Percentiles rank a stretch among this genome's conserved stretches.
Conservation (phyloP, 768 basidiomycete genomes). For the Polyporus arcularius region DNA sequence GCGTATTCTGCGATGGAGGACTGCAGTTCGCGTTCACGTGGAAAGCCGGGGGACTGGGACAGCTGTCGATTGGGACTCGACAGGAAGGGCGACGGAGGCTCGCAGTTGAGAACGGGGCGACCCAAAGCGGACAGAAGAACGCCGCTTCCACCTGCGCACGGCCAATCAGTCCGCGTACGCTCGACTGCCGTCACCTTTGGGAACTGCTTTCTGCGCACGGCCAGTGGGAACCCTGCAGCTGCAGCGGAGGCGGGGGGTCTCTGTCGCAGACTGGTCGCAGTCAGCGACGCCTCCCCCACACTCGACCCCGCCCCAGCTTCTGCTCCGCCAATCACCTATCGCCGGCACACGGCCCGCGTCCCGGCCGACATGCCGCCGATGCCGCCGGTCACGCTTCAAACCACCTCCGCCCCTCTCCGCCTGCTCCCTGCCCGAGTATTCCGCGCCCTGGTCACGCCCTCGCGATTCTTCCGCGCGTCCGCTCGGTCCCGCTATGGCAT, state of each 20-base stretch:
- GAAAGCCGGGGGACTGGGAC: slow-evolving; percentile 21
- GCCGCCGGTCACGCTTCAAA: background rate
- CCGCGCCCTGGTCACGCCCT: background rate
- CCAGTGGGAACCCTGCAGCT: background rate
- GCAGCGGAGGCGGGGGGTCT: background rate
- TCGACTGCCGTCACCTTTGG: background rate
- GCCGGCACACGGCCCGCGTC: background rate
- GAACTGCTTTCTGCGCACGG: background rate
- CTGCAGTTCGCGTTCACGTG: slow-evolving; percentile 17
- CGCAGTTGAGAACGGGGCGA: slow-evolving; percentile 21
- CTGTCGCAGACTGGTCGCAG: background rate
- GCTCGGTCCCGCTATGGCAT: slow-evolving; percentile 15
- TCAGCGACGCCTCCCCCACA: background rate
- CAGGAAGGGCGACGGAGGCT: slow-evolving; percentile 12
- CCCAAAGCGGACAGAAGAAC: slow-evolving; percentile 21
- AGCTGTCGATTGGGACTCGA: slow-evolving; percentile 21
- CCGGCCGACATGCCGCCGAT: slow-evolving; percentile 1
- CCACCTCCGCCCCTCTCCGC: background rate
- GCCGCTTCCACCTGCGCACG: slow-evolving; percentile 18
- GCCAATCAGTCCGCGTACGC: slow-evolving; percentile 11
- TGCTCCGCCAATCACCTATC: background rate
- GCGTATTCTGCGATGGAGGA: slow-evolving; percentile 9
- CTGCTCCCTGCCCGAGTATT: background rate
- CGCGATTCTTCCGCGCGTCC: background rate
- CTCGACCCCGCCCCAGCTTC: background rate